These are phyloP conservation scores for Chlorophyllum brunneum DNA, from an alignment of 768 basidiomycete species.

Conservation along the genomic window DNA sequence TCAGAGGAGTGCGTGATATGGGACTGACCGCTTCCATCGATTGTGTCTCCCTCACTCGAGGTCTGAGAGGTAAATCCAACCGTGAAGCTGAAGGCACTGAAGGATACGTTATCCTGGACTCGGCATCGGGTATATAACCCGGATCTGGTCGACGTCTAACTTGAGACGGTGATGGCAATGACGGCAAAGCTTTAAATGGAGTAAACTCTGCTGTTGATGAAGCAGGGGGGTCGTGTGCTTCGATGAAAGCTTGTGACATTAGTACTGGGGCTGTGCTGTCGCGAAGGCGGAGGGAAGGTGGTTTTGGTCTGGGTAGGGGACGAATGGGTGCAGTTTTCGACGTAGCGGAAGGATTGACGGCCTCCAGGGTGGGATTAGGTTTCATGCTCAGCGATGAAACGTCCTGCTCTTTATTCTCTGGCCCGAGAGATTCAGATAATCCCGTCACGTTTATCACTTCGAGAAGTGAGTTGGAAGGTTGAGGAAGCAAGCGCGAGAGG, in stretches of 20 bases:
- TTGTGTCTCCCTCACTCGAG: neutral
- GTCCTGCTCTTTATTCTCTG: neutral
- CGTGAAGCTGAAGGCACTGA: neutral
- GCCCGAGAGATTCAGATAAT: neutral
- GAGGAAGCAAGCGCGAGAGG: conserved; percentile 1
- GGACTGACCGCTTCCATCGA: neutral
- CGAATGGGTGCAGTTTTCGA: neutral
- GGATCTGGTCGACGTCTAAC: neutral
- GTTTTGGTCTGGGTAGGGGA: neutral
- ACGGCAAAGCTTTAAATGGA: neutral
- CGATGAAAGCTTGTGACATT: neutral
- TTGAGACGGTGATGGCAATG: neutral
- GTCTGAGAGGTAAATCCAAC: neutral
- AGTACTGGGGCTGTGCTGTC: neutral
- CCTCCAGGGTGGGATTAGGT: too few species aligned
- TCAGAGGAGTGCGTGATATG: neutral
- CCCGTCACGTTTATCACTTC: neutral
- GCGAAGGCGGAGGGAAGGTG: neutral
- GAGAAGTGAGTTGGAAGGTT: neutral
- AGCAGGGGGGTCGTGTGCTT: neutral
- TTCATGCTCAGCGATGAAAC: neutral
- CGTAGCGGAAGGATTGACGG: neutral
- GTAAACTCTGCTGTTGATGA: neutral
- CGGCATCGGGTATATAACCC: neutral
- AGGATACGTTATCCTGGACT: neutral